Conservation (phyloP, 2,329 filamentous ascomycete species). For the Aspergillus neoniger region DNA sequence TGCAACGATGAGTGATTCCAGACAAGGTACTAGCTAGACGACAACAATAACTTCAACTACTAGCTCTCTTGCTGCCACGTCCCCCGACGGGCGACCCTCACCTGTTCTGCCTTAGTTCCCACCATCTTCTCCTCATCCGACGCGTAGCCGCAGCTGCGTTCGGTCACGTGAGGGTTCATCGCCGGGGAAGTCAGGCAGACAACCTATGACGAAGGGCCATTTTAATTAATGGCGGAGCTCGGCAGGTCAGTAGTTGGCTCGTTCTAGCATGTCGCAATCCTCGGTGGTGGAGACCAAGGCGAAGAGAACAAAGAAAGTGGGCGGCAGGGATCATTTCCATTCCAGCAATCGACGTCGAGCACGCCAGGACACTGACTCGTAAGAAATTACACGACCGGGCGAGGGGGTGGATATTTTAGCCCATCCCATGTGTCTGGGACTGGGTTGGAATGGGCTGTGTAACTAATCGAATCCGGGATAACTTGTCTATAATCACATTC, state of each 20-base stretch:
- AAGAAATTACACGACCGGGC: neutral
- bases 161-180: slow-evolving; percentile 21
- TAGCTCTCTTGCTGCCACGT: neutral
- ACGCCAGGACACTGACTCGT: slow-evolving; percentile 12
- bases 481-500: neutral
- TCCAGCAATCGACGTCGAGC: slow-evolving; percentile 4
- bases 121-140: slow-evolving; percentile 9
- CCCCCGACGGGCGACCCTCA: neutral
- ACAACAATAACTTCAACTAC: too few species aligned
- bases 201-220: neutral
- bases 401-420: neutral
- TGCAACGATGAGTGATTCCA: neutral
- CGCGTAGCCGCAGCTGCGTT: slow-evolving; percentile 23
- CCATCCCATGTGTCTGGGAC: neutral
- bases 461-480: neutral
- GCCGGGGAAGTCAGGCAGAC: neutral
- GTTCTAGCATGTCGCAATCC: neutral
- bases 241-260: neutral
- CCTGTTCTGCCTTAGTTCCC: slow-evolving; percentile 5
- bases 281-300: slow-evolving; percentile 10
- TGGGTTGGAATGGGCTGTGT: neutral
- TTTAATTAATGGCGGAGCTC: neutral
- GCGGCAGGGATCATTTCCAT: slow-evolving; percentile 8
- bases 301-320: slow-evolving; percentile 7
- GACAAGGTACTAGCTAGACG: neutral